Conservation (phyloP, 140 eudicot species). For the Stevia rebaudiana region DNA sequence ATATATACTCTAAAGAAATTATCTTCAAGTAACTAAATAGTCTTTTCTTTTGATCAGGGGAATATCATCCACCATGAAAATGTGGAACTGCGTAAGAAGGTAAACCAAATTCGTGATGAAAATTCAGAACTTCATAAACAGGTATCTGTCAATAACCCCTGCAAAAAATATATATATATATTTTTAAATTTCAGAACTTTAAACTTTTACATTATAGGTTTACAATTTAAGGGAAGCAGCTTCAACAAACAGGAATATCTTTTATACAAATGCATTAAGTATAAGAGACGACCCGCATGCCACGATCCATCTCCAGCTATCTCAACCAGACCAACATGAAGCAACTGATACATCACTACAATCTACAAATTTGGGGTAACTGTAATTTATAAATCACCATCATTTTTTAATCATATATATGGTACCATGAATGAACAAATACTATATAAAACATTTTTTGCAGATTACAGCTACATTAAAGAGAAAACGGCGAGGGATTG, state of each 20-base stretch:
- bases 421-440: constrained; percentile 9
- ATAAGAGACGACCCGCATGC: constrained; percentile 56
- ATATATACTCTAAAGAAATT: background rate
- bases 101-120: constrained; percentile 46
- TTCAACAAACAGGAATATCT: constrained; percentile 35
- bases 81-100: constrained; percentile 67
- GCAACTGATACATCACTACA: constrained; percentile 41
- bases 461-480: constrained; percentile 49
- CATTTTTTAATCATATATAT: background rate
- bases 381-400: constrained; percentile 19
- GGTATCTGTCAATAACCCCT: constrained; percentile 31
- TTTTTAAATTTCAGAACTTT: background rate
- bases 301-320: constrained; percentile 65
- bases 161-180: background rate
- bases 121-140: constrained; percentile 51
- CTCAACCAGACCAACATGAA: constrained; percentile 69
- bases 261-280: constrained; percentile 36
- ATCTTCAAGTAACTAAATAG: constrained; percentile 17
- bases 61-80: constrained; percentile 74
- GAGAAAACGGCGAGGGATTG: constrained; percentile 20
- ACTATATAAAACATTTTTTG: constrained; percentile 21
- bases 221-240: constrained; percentile 42
- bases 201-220: constrained; percentile 34
- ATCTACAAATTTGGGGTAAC: constrained; percentile 52
- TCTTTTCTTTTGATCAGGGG: constrained; percentile 44